These are phyloP conservation scores for Penicillium crustosum DNA, from an alignment of 2,329 filamentous ascomycete genomes.

Conservation along the genomic window DNA sequence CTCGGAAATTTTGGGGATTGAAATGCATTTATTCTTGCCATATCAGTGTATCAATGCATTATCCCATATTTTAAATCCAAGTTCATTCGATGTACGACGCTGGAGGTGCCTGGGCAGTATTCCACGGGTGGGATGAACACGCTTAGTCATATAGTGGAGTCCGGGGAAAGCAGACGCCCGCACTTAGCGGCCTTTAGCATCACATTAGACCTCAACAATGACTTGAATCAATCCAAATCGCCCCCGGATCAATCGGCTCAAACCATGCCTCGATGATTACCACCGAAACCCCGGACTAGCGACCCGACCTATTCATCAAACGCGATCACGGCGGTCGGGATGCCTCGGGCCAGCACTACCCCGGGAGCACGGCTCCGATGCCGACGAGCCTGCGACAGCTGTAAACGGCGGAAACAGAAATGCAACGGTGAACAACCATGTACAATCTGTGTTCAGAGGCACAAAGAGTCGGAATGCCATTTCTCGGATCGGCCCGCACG, in stretches of 20 bases:
- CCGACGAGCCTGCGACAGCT: constrained; percentile 46
- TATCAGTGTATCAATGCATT: not conserved
- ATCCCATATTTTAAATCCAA: not conserved
- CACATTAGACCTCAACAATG: not conserved
- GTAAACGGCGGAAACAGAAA: constrained; percentile 52
- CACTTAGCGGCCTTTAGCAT: not conserved
- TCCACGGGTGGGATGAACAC: not conserved
- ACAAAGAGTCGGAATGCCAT: constrained; percentile 44
- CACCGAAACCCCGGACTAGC: not conserved
- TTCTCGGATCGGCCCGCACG: constrained; percentile 40
- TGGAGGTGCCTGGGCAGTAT: not conserved
- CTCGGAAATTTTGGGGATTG: not conserved
- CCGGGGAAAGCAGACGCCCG: constrained; percentile 20
- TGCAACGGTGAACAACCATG: constrained; percentile 54
- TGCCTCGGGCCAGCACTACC: constrained; percentile 34
- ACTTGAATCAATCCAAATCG: not conserved
- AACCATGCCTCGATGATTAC: constrained; percentile 10
- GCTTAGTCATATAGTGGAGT: constrained; percentile 7
- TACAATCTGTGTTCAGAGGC: constrained; percentile 49
- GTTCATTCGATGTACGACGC: not conserved
- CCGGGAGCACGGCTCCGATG: constrained; percentile 37
- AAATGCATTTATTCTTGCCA: no score
- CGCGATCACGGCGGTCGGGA: constrained; percentile 13
- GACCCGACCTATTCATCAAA: constrained; percentile 3
- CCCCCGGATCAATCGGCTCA: not conserved